These are phyloP conservation scores for Pseudogymnoascus sp. DNA, from an alignment of 2,329 filamentous ascomycete species.

Conservation along the genomic window DNA sequence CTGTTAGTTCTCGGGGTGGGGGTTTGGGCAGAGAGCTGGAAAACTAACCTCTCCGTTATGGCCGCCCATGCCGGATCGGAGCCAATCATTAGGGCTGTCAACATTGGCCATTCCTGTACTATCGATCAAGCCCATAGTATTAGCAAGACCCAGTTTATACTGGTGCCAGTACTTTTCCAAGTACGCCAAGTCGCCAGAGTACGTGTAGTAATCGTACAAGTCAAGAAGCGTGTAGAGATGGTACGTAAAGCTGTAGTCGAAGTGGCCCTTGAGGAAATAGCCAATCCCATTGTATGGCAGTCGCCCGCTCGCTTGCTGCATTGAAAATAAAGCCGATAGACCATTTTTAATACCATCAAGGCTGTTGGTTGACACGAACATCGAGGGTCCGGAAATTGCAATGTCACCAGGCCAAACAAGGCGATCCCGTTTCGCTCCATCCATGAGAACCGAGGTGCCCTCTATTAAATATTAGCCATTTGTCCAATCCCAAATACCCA, in stretches of 20 bases:
- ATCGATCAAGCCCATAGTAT: slow-evolving; percentile 27
- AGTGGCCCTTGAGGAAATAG: slow-evolving; percentile 21
- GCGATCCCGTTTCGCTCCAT: slow-evolving; percentile 49
- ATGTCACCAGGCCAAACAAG: slow-evolving; percentile 54
- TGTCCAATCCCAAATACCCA: background rate
- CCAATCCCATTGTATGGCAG: slow-evolving; percentile 45
- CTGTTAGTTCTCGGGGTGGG: background rate
- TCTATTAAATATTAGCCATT: background rate
- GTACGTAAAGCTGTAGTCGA: slow-evolving; percentile 44
- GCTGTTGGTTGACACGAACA: slow-evolving; percentile 49
- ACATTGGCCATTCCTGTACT: slow-evolving; percentile 1
- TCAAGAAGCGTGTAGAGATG: slow-evolving; percentile 53
- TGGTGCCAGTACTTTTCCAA: slow-evolving; percentile 40
- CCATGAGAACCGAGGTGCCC: slow-evolving; percentile 28
- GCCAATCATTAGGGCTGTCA: slow-evolving; percentile 22
- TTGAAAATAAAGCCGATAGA: slow-evolving; percentile 40
- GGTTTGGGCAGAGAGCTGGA: background rate
- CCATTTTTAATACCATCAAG: slow-evolving; percentile 43
- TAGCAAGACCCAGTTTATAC: slow-evolving; percentile 42
- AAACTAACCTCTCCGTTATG: slow-evolving; percentile 22
- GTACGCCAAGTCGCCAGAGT: slow-evolving; percentile 44
- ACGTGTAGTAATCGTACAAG: slow-evolving; percentile 51
- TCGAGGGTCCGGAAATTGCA: slow-evolving; percentile 46
- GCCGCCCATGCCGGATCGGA: slow-evolving; percentile 23
- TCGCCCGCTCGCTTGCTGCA: slow-evolving; percentile 30